Evolutionary conservation across 2,329 filamentous ascomycete species (phyloP).

Genomic region (Alternaria sp.): DNA sequence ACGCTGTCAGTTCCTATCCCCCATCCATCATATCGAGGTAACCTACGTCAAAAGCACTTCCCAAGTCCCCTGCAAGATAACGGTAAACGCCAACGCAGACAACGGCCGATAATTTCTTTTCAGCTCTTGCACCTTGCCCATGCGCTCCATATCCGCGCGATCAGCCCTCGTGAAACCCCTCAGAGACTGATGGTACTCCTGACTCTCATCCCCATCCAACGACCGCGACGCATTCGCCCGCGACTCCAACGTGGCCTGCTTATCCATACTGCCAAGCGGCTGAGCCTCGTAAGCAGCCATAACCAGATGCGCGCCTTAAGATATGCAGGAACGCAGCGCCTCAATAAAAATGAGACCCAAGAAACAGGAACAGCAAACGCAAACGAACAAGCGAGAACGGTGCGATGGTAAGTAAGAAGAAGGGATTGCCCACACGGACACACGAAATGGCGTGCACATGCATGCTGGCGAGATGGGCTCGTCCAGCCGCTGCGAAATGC

Average conservation of each 20-base stretch:
- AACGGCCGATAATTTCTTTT: conserved; percentile 44
- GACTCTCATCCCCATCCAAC: conserved; percentile 29
- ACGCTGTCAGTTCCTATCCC: conserved; percentile 2
- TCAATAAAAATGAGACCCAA: conserved; percentile 9
- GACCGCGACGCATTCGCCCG: conserved; percentile 7
- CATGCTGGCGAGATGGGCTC: conserved; percentile 2
- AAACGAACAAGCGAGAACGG: neutral
- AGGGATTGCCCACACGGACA: neutral
- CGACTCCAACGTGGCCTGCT: conserved; percentile 11
- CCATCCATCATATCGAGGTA: neutral
- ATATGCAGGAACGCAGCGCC: conserved; percentile 19
- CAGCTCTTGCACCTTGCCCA: conserved; percentile 45
- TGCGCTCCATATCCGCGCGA: conserved; percentile 39
- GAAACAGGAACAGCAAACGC: neutral
- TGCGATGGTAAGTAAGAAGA: conserved; percentile 8
- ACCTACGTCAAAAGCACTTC: conserved; percentile 42
- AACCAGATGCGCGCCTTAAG: conserved; percentile 5
- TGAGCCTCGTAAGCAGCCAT: conserved; percentile 27
- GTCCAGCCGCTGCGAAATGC: neutral
- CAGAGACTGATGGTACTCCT: conserved; percentile 36
- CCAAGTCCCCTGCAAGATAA: conserved; percentile 45
- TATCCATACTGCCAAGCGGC: conserved; percentile 14
- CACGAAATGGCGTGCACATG: neutral
- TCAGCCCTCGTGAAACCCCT: conserved; percentile 38
- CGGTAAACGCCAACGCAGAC: conserved; percentile 41